Conservation (phyloP, 2,329 filamentous ascomycete genomes). For the Exophiala alcalophila region DNA sequence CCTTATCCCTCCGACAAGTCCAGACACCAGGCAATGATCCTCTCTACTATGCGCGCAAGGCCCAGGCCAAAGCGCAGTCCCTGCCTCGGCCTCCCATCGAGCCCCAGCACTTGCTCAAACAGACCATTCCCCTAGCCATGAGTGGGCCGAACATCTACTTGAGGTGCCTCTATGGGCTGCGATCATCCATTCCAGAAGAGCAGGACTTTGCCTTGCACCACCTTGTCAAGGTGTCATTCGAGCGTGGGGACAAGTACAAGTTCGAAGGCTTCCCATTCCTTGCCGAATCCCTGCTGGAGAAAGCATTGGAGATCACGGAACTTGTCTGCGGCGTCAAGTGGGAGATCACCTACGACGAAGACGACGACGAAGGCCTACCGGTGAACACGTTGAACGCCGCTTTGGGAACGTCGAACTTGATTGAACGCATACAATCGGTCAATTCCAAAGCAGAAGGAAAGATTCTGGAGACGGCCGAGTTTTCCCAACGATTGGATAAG, state of each 20-base stretch:
- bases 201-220: slow-evolving; percentile 93
- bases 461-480: slow-evolving; percentile 40
- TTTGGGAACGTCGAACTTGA: slow-evolving; percentile 65
- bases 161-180: slow-evolving; percentile 77
- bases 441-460: slow-evolving; percentile 58
- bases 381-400: slow-evolving; percentile 62
- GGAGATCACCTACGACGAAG: slow-evolving; percentile 70
- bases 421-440: slow-evolving; percentile 68
- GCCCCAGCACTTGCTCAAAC: slow-evolving; percentile 22
- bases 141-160: slow-evolving; percentile 88
- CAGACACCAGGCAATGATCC: slow-evolving; percentile 73
- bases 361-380: slow-evolving; percentile 50
- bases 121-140: slow-evolving; percentile 47
- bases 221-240: slow-evolving; percentile 90
- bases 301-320: slow-evolving; percentile 72
- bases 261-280: slow-evolving; percentile 89
- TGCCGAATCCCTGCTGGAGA: slow-evolving; percentile 82
- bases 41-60: slow-evolving; percentile 58
- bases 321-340: slow-evolving; percentile 81
- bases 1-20: slow-evolving; percentile 68
- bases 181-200: slow-evolving; percentile 74
- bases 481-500: slow-evolving; percentile 67
- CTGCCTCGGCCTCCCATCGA: slow-evolving; percentile 13
- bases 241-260: slow-evolving; percentile 91
- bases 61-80: slow-evolving; percentile 22